Base-by-base conservation (phyloP, 2,329 filamentous ascomycete species). In the Exutisphaerella laricina region DNA sequence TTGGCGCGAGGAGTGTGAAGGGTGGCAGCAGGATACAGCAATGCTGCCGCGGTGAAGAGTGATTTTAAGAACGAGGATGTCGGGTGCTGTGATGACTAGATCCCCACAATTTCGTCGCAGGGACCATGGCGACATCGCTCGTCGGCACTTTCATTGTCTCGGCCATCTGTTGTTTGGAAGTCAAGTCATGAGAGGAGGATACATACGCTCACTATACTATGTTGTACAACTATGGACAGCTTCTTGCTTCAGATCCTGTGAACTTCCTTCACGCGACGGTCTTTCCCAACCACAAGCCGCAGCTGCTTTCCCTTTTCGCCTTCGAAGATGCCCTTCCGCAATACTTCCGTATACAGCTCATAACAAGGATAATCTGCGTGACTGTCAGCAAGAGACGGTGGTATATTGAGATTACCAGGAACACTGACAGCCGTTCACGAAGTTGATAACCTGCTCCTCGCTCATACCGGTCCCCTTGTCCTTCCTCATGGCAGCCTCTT, bases 381-480 rank as follows among this genome's bases (percentile, higher is more conserved):
- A 33, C 21, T 45, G 35, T 40, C 30, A 42, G 20, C 25, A 13
- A 17, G 18, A n/a, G 14, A 18, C 13, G 16, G 28, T 33, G 25
- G 17, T 9, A 35, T 6, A 18, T 18, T 20, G 28, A 20, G 26
- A 32, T 7, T 22, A 13, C 34, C 21, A 21, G 7, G 35, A 9
- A 21, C 26, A 65, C 72, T 51, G 59, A 77, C 73, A 80, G 50
- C 79, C 79, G 59, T 83, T 75, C 12, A 86, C 85, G 63, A 95
- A 95, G 34, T 74, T 71, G 43, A 79, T 71, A 31, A 95, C 86
- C 62, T 90, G 77, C 43, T 87, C 82, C 54, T 86, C 82, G 1
- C 79, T 84, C 89, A 95, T 95, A 21, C 87, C 88, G 0, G 73
- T 75, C 1, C 85, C 87, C 51, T 77, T 84, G 16, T 73, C 66